phyloP scores from a whole-genome alignment of 768 basidiomycete genomes.

The Mycena floridula region DNA sequence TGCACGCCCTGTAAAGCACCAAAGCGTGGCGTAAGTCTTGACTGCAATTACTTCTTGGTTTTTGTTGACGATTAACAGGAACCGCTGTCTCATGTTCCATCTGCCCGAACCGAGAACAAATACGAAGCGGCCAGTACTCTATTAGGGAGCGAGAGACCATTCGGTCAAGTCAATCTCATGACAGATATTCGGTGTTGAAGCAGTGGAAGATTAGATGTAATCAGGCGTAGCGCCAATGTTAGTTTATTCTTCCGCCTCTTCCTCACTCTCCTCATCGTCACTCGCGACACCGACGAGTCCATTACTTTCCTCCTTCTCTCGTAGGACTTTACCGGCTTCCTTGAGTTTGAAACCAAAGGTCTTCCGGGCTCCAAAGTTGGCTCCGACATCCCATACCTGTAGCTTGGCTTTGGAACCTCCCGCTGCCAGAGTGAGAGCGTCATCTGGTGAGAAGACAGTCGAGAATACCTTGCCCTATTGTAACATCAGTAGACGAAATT shows the following conservation, averaged over 20 bases:
- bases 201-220: too few relatives aligned
- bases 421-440: conserved; percentile 88
- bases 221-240: too few relatives aligned
- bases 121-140: conserved; percentile 92
- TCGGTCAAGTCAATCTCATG: conserved; percentile 71
- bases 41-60: too few relatives aligned
- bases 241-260: conserved; percentile 31
- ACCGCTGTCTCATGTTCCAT: conserved; percentile 71
- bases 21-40: too few relatives aligned
- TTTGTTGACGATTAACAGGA: conserved; percentile 25
- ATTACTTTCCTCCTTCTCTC: conserved; percentile 47
- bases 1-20: too few relatives aligned
- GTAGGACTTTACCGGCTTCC: conserved; percentile 61
- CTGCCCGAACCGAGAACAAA: conserved; percentile 62
- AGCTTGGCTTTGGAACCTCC: conserved; percentile 92
- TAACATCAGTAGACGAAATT: conserved; percentile 3
- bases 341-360: conserved; percentile 76
- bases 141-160: conserved; percentile 76
- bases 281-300: conserved; percentile 62
- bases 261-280: conserved; percentile 66
- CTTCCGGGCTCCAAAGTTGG: conserved; percentile 77
- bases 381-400: conserved; percentile 92
- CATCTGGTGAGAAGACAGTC: conserved; percentile 86
- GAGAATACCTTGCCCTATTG: conserved; percentile 94
- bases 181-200: conserved; percentile 75